phyloP scores from a whole-genome alignment of 805 yeast species.

The Barnettozyma botsteinii region DNA sequence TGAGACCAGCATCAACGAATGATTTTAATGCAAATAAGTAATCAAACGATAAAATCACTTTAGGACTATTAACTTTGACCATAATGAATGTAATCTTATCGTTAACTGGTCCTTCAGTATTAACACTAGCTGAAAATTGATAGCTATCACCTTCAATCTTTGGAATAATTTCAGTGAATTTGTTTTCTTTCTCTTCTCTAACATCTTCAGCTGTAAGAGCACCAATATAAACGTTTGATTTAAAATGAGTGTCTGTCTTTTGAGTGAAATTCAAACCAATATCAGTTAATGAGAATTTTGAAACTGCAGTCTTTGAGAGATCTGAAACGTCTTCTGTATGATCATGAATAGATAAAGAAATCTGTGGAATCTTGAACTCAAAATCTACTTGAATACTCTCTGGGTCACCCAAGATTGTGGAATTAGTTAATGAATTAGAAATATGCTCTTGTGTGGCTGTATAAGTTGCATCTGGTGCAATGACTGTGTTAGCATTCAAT shows the following conservation, averaged over 20 bases:
- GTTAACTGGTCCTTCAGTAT: slow-evolving; percentile 35
- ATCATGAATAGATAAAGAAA: slow-evolving; percentile 58
- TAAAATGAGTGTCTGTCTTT: slow-evolving; percentile 48
- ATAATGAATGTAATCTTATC: slow-evolving; percentile 44
- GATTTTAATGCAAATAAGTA: slow-evolving; percentile 69
- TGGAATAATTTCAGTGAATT: slow-evolving; percentile 79
- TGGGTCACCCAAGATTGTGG: slow-evolving; percentile 13
- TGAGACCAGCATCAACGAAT: slow-evolving; percentile 50
- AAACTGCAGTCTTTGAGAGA: slow-evolving; percentile 39
- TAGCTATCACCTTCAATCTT: slow-evolving; percentile 51
- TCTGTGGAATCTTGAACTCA: slow-evolving; percentile 52
- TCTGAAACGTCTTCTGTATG: slow-evolving; percentile 35
- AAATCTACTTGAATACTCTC: slow-evolving; percentile 37
- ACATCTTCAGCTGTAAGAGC: slow-evolving; percentile 78
- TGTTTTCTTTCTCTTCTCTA: slow-evolving; percentile 54
- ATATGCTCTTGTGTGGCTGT: slow-evolving; percentile 13
- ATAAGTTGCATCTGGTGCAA: slow-evolving; percentile 31
- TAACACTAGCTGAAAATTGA: slow-evolving; percentile 60
- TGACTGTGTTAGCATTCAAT: slow-evolving; percentile 49
- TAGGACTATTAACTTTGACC: slow-evolving; percentile 74
- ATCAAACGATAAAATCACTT: slow-evolving; percentile 76
- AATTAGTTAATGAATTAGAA: slow-evolving; percentile 20
- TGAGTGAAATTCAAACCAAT: slow-evolving; percentile 46
- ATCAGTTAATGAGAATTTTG: slow-evolving; percentile 56
- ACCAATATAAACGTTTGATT: slow-evolving; percentile 55